These are phyloP conservation scores for Striga asiatica DNA, from an alignment of 257 asterid genomes.

Conservation along the genomic window DNA sequence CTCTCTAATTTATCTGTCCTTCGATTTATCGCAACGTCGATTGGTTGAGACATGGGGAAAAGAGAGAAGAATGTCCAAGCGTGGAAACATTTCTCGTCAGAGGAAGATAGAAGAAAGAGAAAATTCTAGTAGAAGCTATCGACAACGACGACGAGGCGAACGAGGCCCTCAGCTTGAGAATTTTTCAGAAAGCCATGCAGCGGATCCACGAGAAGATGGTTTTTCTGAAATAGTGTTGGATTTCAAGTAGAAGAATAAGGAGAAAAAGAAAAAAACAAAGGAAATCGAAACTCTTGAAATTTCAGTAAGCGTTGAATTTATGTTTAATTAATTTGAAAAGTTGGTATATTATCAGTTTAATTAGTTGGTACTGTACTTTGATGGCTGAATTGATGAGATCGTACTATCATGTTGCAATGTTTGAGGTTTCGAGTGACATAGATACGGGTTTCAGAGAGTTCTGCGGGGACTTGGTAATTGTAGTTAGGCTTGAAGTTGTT, in stretches of 20 bases:
- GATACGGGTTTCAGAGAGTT: slow-evolving; percentile 43
- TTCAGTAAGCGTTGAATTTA: slow-evolving; percentile 25
- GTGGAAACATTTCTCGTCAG: slow-evolving; percentile 20
- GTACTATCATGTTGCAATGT: no score
- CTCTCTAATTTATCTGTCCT: not conserved
- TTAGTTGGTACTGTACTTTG: not conserved
- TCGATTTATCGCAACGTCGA: not conserved
- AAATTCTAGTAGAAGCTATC: slow-evolving; percentile 9
- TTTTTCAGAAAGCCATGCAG: slow-evolving; percentile 47
- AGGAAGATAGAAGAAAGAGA: slow-evolving; percentile 23
- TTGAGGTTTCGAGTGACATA: slow-evolving; percentile 37
- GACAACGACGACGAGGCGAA: slow-evolving; percentile 54
- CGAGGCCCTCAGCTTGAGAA: slow-evolving; percentile 71
- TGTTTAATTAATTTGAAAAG: not conserved
- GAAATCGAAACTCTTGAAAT: slow-evolving; percentile 25
- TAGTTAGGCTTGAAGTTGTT: slow-evolving; percentile 3
- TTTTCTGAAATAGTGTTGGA: slow-evolving; percentile 27
- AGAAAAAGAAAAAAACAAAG: slow-evolving; percentile 31
- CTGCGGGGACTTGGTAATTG: slow-evolving; percentile 38
- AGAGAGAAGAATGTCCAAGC: slow-evolving; percentile 29
- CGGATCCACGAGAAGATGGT: slow-evolving; percentile 17
- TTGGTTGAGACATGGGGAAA: slow-evolving; percentile 27
- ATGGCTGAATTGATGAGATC: slow-evolving; percentile 3
- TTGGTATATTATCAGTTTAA: not conserved
- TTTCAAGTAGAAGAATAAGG: slow-evolving; percentile 26